phyloP scores from a whole-genome alignment of 2,329 filamentous ascomycete genomes.

The Knufia fluminis region DNA sequence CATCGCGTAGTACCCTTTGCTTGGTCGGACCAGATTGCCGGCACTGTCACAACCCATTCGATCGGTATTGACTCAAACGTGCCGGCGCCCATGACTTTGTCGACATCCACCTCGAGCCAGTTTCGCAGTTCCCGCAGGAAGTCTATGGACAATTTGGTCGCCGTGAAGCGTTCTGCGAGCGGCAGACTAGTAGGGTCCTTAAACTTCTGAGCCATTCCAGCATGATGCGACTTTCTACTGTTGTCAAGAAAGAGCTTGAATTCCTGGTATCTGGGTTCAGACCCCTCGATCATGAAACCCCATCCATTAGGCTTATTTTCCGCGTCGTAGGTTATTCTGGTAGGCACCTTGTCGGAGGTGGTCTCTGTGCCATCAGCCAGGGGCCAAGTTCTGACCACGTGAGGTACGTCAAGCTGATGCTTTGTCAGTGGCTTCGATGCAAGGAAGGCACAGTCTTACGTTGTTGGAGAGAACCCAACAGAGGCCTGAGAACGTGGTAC shows the following conservation, averaged over 20 bases:
- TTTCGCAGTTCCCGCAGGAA: constrained; percentile 16
- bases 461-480: constrained; percentile 20
- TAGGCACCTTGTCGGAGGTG: constrained; percentile 23
- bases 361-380: constrained; percentile 8
- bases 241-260: constrained; percentile 22
- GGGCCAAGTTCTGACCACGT: constrained; percentile 22
- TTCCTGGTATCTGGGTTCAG: constrained; percentile 20
- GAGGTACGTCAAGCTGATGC: constrained; percentile 15
- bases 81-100: constrained; percentile 12
- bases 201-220: constrained; percentile 10
- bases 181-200: constrained; percentile 11
- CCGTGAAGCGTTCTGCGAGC: constrained; percentile 8
- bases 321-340: constrained; percentile 14
- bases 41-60: constrained; percentile 25
- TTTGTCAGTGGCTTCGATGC: not conserved
- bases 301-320: constrained; percentile 10
- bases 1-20: constrained; percentile 16
- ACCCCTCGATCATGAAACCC: constrained; percentile 19
- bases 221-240: constrained; percentile 11
- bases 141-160: constrained; percentile 12
- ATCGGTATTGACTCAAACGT: constrained; percentile 13
- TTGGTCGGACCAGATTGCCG: constrained; percentile 26
- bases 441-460: constrained; percentile 11
- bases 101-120: constrained; percentile 13
- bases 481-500: constrained; percentile 22